phyloP scores from a whole-genome alignment of 306 rosid species.

The Quercus glauca region DNA sequence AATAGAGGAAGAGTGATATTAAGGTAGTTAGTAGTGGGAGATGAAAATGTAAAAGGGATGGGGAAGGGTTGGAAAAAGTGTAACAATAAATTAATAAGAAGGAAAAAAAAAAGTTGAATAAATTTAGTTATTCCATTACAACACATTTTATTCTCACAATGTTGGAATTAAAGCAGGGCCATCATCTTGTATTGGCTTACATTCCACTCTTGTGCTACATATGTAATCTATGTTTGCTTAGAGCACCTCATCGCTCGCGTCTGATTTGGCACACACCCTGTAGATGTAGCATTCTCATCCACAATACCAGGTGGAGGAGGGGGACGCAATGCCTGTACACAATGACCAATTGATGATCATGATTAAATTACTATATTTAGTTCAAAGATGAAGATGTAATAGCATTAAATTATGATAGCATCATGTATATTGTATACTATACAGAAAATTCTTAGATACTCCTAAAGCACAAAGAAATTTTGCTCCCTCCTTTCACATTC shows the following conservation, averaged over 20 bases:
- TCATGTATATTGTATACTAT: too few relatives aligned
- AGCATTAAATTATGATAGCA: not conserved
- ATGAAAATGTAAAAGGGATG: too few relatives aligned
- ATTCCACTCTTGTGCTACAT: conserved; percentile 44
- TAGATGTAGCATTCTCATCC: not conserved
- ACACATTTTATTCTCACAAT: conserved; percentile 10
- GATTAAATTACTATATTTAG: not conserved
- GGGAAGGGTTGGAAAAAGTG: too few relatives aligned
- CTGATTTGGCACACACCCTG: conserved; percentile 42
- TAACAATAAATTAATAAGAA: too few relatives aligned
- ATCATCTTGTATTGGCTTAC: conserved; percentile 36
- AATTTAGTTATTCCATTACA: too few relatives aligned
- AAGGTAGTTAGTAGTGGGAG: too few relatives aligned
- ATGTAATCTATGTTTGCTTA: conserved; percentile 51
- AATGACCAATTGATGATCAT: not conserved
- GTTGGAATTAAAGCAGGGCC: conserved; percentile 47
- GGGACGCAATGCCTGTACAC: conserved; percentile 3
- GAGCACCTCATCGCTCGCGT: conserved; percentile 25
- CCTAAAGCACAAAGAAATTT: too few relatives aligned
- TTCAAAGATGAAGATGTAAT: not conserved
- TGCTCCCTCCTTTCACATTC: too few relatives aligned
- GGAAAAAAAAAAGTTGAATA: too few relatives aligned
- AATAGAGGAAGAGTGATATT: too few relatives aligned
- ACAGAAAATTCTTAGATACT: too few relatives aligned
- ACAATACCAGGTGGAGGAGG: not conserved